A percentile compares a stretch with the other conserved stretches of the same genome.
Evolutionary conservation across 495 filamentous ascomycete species (phyloP).

Genomic region (Xylaria cubensis): DNA sequence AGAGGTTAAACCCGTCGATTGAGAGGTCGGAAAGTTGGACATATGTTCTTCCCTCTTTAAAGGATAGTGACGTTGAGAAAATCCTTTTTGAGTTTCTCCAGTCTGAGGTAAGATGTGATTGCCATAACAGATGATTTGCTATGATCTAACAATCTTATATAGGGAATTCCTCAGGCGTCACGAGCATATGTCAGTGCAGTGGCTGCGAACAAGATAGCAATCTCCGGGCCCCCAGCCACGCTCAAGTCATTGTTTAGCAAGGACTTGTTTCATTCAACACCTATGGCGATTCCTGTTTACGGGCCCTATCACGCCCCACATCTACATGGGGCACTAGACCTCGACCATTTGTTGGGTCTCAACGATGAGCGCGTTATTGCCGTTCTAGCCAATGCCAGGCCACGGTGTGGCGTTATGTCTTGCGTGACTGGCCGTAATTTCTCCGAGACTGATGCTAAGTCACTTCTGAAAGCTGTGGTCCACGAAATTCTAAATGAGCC

Average conservation of each 20-base stretch:
- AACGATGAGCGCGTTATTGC: slow-evolving; percentile 44
- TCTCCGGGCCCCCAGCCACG: slow-evolving; percentile 78
- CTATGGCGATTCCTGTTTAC: slow-evolving; percentile 71
- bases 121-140: neutral
- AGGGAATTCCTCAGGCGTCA: slow-evolving; percentile 66
- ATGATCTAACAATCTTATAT: slow-evolving; percentile 26
- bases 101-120: slow-evolving; percentile 46
- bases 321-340: slow-evolving; percentile 66
- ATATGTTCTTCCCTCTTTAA: slow-evolving; percentile 55
- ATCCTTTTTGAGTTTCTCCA: slow-evolving; percentile 60
- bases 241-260: slow-evolving; percentile 64
- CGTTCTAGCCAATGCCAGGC: slow-evolving; percentile 53
- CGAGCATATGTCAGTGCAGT: slow-evolving; percentile 78
- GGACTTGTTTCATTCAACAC: slow-evolving; percentile 61
- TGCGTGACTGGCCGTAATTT: slow-evolving; percentile 59
- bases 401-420: slow-evolving; percentile 65
- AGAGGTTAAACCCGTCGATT: slow-evolving; percentile 55
- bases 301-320: slow-evolving; percentile 84
- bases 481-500: slow-evolving; percentile 65
- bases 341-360: slow-evolving; percentile 64
- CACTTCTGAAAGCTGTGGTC: slow-evolving; percentile 59
- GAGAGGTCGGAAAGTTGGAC: slow-evolving; percentile 64
- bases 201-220: slow-evolving; percentile 70
- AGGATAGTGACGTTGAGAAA: slow-evolving; percentile 51
- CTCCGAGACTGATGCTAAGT: slow-evolving; percentile 51